Base-by-base conservation (phyloP, 352 stramenopile species). In the Pelagophyceae sp. region DNA sequence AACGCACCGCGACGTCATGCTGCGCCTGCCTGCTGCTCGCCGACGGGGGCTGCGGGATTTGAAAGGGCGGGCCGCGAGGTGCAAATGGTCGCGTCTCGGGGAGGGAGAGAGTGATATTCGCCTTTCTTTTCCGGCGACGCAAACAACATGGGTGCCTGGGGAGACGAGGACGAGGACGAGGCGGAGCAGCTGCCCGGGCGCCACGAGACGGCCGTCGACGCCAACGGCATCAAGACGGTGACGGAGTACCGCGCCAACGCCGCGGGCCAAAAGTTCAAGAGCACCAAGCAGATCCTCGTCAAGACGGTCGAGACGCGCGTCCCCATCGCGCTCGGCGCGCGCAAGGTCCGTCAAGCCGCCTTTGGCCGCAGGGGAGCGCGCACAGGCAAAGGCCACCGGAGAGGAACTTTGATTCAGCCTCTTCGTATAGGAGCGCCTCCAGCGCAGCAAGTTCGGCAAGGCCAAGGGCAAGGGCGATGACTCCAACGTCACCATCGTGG, bases 191-290 rank as follows among this genome's bases (percentile, higher is more conserved):
- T 75, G 38, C 69, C 69, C 6, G 3, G 19, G 38, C 71, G 71
- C 20, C 27, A 27, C 5, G 71, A 76, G 71, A 67, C 29, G 5
- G 27, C 37, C 29, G 78, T 88, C 65, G 83, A 91, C 67, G 76
- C 64, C n/a, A 87, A 88, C 74, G 86, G 86, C 5, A 86, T 90
- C 67, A 87, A 90, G 80, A 85, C 89, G 50, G 79, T 89, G 3
- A 89, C 85, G 35, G 85, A 82, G 32, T 90, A 89, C 72, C 78
- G 82, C 38, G 38, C 78, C 51, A 81, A 89, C 67, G 83, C 85
- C 0, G 63, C 82, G 64, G 85, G 87, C 58, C 54, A 82, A 31
- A 78, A 80, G 0, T n/a, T 89, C 37, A 89, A 89, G 72, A 90
- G 82, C 25, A 82, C 82, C n/a, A 87, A 81, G 25, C 87, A 88